These are phyloP conservation scores for Phytophthora hibernalis DNA, from an alignment of 352 stramenopile species.

Conservation along the genomic window DNA sequence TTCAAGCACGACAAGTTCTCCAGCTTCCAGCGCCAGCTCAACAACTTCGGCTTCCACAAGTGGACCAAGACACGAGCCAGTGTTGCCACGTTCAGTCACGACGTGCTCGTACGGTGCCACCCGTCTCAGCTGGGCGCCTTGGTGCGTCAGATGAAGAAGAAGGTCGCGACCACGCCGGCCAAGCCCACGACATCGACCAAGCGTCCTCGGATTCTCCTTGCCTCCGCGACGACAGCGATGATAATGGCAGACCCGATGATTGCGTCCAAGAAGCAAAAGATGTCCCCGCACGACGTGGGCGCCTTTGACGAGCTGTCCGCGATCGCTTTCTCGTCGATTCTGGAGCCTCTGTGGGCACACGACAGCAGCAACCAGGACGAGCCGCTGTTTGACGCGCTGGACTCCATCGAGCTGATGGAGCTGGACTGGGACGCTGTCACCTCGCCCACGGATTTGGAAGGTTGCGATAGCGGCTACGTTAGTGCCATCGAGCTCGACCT, in stretches of 20 bases:
- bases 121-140: conserved; percentile 23
- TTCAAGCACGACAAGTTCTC: conserved; percentile 91
- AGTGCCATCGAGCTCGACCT: neutral
- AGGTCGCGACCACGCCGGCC: neutral
- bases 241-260: neutral
- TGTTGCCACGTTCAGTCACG: conserved; percentile 74
- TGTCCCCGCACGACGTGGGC: conserved; percentile 29
- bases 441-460: neutral
- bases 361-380: conserved; percentile 7
- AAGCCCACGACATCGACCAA: conserved; percentile 5
- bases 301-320: conserved; percentile 8
- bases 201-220: conserved; percentile 9
- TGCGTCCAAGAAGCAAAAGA: conserved; percentile 19
- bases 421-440: conserved; percentile 26
- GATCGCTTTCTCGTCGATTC: conserved; percentile 1
- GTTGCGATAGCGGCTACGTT: neutral
- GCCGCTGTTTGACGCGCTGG: conserved; percentile 10
- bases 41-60: conserved; percentile 92
- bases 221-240: neutral
- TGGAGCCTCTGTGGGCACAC: conserved; percentile 11
- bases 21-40: conserved; percentile 91
- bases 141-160: conserved; percentile 22
- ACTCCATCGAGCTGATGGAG: conserved; percentile 20
- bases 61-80: conserved; percentile 75
- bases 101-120: conserved; percentile 59